Percentiles rank a stretch among this genome's conserved stretches.
Evolutionary conservation across 257 asterid species (phyloP).

Genomic region (Primulina eburnea): DNA sequence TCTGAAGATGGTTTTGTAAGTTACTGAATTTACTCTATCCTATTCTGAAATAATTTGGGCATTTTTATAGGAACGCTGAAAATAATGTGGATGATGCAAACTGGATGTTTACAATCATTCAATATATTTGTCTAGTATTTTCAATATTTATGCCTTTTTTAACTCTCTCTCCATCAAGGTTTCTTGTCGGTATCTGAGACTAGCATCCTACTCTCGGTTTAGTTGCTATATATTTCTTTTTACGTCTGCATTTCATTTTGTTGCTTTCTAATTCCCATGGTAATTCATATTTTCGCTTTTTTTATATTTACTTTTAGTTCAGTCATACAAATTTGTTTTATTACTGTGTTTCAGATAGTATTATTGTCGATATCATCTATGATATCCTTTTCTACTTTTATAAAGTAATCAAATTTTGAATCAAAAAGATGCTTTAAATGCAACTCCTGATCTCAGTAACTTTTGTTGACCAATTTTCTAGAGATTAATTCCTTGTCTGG

Average conservation of each 20-base stretch:
- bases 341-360: neutral
- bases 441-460: neutral
- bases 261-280: neutral
- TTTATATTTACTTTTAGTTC: no score
- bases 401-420: neutral
- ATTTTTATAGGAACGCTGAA: neutral
- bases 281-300: neutral
- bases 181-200: neutral
- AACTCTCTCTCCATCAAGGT: neutral
- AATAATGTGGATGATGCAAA: neutral
- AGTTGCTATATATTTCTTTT: neutral
- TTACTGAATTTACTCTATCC: neutral
- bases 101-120: neutral
- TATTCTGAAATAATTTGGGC: neutral
- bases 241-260: neutral
- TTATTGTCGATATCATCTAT: neutral
- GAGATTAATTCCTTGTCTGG: neutral
- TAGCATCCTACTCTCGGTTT: no score
- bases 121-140: no score
- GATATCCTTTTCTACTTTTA: neutral
- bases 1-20: slow-evolving; percentile 44
- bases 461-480: no score
- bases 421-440: neutral
- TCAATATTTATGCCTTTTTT: neutral
- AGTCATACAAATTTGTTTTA: no score